phyloP scores from a whole-genome alignment of 192 early-diverging fungal species.

The Coemansia sp. region DNA sequence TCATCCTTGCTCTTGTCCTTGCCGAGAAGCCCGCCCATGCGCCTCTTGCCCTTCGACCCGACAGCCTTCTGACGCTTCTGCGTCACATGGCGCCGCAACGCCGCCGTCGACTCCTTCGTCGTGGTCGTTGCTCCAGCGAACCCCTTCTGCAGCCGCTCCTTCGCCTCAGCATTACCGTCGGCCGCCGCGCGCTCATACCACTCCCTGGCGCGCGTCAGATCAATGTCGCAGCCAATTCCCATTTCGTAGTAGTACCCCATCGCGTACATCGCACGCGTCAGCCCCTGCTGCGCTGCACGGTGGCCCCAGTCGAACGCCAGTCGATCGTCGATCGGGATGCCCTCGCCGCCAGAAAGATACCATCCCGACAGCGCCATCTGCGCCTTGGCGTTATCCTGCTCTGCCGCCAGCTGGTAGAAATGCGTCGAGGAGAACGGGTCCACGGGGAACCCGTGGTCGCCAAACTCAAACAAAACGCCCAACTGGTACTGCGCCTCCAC shows the following conservation, averaged over 20 bases:
- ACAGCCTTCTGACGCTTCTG: constrained; percentile 53
- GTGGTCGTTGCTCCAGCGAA: constrained; percentile 18
- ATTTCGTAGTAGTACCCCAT: constrained; percentile 89
- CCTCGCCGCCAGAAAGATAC: constrained; percentile 77
- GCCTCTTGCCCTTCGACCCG: constrained; percentile 26
- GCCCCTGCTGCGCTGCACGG: constrained; percentile 73
- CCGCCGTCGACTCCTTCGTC: constrained; percentile 33
- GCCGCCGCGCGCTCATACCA: constrained; percentile 70
- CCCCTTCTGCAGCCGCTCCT: constrained; percentile 44
- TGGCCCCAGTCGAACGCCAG: constrained; percentile 80
- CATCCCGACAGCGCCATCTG: constrained; percentile 86
- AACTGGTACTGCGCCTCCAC: constrained; percentile 73
- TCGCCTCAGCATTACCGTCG: constrained; percentile 50
- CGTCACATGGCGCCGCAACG: constrained; percentile 49
- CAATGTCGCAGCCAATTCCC: constrained; percentile 62
- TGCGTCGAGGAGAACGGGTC: constrained; percentile 67
- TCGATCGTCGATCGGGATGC: constrained; percentile 62
- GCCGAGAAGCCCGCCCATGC: constrained; percentile 20
- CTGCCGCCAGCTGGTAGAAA: constrained; percentile 81
- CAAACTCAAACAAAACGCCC: constrained; percentile 78
- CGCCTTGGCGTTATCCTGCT: constrained; percentile 72
- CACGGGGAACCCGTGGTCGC: constrained; percentile 61
- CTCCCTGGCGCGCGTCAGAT: constrained; percentile 56
- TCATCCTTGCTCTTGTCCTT: constrained; percentile 42
- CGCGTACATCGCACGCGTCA: constrained; percentile 81